phyloP scores from a whole-genome alignment of 257 asterid species.

The Solanum lignicaule region DNA sequence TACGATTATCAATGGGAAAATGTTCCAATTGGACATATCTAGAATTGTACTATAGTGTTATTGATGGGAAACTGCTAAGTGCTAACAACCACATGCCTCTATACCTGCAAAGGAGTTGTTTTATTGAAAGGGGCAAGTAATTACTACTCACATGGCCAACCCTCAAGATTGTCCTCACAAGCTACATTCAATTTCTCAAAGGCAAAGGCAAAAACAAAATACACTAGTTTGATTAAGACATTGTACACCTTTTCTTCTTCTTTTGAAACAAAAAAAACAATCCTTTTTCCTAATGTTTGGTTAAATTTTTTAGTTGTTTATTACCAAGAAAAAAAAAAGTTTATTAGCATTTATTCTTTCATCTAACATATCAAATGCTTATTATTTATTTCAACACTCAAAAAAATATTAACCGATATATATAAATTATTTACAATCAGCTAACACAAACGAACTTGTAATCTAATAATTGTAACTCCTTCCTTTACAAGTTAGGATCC shows the following conservation, averaged over 20 bases:
- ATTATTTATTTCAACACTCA: no score
- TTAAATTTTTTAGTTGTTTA: neutral
- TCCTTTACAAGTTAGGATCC: neutral
- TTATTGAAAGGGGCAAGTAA: neutral
- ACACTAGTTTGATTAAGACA: neutral
- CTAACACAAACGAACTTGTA: neutral
- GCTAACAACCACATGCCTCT: neutral
- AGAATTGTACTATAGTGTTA: neutral
- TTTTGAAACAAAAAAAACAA: neutral
- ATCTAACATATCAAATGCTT: no score
- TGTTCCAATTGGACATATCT: neutral
- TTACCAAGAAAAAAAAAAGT: no score
- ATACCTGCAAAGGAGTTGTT: neutral
- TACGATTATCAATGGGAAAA: neutral
- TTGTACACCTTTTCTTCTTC: neutral
- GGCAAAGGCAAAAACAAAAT: neutral
- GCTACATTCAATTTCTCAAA: neutral
- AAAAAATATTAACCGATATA: no score
- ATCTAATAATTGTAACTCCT: neutral
- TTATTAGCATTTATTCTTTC: no score
- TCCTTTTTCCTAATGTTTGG: neutral
- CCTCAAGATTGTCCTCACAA: neutral
- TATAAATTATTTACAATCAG: neutral
- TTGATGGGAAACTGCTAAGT: neutral
- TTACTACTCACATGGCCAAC: slow-evolving; percentile 1